phyloP scores from a whole-genome alignment of 192 early-diverging fungal genomes.

The Rhizoclosmatium globosum region DNA sequence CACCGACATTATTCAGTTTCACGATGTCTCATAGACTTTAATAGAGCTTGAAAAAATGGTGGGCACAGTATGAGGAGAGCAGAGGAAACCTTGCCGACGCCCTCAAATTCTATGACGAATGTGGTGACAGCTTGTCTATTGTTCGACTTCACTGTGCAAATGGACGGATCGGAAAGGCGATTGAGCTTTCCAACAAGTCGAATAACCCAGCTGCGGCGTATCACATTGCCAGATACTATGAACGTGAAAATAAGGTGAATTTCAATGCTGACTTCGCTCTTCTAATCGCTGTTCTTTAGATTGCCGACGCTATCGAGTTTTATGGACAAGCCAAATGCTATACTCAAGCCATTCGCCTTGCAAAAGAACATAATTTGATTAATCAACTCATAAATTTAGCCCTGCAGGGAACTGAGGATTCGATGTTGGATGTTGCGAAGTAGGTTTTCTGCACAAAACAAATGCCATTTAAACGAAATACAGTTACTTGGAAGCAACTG shows the following conservation, averaged over 20 bases:
- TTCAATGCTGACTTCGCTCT: background rate
- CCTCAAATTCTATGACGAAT: conserved; percentile 54
- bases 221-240: conserved; percentile 59
- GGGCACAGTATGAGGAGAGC: conserved; percentile 63
- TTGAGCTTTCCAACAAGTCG: conserved; percentile 48
- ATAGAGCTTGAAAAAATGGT: conserved; percentile 57
- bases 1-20: conserved; percentile 26
- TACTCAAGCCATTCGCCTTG: conserved; percentile 59
- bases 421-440: conserved; percentile 61
- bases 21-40: conserved; percentile 7
- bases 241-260: conserved; percentile 54
- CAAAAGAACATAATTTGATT: conserved; percentile 58
- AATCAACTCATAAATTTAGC: conserved; percentile 61
- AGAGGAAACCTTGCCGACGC: conserved; percentile 50
- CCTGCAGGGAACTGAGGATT: conserved; percentile 49
- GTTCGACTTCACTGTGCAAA: conserved; percentile 56
- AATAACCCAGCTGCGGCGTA: conserved; percentile 51
- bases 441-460: conserved; percentile 14
- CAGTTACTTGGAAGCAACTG: conserved; percentile 53
- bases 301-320: conserved; percentile 57
- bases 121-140: conserved; percentile 54
- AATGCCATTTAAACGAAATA: background rate
- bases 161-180: conserved; percentile 58
- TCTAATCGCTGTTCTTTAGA: conserved; percentile 20
- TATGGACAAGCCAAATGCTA: conserved; percentile 58